Percentiles rank a stretch among this genome's conserved stretches.
These are phyloP conservation scores for Triangularia verruculosa DNA, from an alignment of 2,329 filamentous ascomycete genomes.

Conservation along the genomic window DNA sequence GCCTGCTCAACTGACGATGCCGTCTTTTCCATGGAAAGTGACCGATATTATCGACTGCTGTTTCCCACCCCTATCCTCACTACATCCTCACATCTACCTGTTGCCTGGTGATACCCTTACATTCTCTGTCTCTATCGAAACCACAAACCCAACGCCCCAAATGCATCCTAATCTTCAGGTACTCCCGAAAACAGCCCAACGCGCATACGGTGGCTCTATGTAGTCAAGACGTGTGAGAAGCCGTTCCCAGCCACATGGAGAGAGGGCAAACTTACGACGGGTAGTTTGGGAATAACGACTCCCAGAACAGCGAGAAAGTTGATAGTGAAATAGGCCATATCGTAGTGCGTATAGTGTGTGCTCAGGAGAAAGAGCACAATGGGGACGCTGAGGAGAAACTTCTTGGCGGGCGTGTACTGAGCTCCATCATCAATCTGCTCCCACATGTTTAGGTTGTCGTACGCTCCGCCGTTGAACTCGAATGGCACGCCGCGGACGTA, in stretches of 20 bases:
- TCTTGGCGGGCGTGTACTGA: conserved; percentile 98
- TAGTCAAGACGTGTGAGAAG: conserved; percentile 26
- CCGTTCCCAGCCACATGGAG: conserved; percentile 15
- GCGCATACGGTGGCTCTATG: conserved; percentile 72
- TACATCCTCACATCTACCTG: background rate
- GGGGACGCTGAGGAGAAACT: conserved; percentile 91
- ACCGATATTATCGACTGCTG: background rate
- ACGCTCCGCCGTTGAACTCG: conserved; percentile 97
- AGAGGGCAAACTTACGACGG: conserved; percentile 66
- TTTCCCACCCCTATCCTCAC: background rate
- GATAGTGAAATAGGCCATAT: conserved; percentile 93
- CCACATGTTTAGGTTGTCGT: conserved; percentile 99
- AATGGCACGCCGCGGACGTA: conserved; percentile 97
- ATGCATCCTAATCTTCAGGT: conserved; percentile 53
- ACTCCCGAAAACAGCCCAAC: conserved; percentile 70
- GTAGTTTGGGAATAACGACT: conserved; percentile 94
- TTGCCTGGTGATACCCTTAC: conserved; percentile 10
- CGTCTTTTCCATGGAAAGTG: conserved; percentile 2
- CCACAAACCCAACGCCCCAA: conserved; percentile 19
- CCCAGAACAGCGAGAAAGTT: conserved; percentile 90
- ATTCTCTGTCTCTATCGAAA: conserved; percentile 13
- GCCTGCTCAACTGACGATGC: conserved; percentile 8
- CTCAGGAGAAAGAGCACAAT: conserved; percentile 93
- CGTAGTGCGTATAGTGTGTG: conserved; percentile 99
- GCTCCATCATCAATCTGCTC: conserved; percentile 99